phyloP scores from a whole-genome alignment of 2,329 filamentous ascomycete genomes.

The Paramyrothecium sp. region DNA sequence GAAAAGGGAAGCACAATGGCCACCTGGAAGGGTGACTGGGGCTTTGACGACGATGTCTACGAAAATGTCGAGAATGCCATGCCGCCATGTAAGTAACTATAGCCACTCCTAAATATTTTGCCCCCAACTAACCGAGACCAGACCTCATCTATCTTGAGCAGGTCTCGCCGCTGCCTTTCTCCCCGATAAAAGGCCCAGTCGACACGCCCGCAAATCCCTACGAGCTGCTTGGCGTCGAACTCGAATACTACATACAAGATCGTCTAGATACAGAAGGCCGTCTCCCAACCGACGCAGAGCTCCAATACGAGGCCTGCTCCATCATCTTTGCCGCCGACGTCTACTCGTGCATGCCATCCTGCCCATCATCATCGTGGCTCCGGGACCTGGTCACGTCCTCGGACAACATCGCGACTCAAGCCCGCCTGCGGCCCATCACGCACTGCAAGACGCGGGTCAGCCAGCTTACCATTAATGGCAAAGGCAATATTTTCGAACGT shows the following conservation, averaged over 20 bases:
- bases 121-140: background rate
- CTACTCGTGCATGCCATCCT: background rate
- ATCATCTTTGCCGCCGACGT: conserved; percentile 21
- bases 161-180: conserved; percentile 30
- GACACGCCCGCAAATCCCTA: conserved; percentile 23
- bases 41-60: conserved; percentile 21
- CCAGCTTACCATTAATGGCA: too few relatives aligned
- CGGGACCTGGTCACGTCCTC: conserved; percentile 19
- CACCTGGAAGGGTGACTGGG: conserved; percentile 39
- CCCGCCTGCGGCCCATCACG: conserved; percentile 11
- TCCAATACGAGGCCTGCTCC: conserved; percentile 19
- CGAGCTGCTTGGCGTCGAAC: conserved; percentile 29
- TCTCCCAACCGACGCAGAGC: conserved; percentile 11
- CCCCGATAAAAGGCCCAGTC: conserved; percentile 11
- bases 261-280: conserved; percentile 7
- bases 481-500: too few relatives aligned
- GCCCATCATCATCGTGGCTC: conserved; percentile 14
- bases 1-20: conserved; percentile 35
- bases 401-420: conserved; percentile 9
- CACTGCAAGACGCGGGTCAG: too few relatives aligned
- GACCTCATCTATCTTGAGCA: conserved; percentile 37
- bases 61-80: conserved; percentile 32
- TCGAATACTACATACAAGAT: conserved; percentile 20
- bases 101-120: background rate
- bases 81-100: conserved; percentile 25